phyloP scores from a whole-genome alignment of 208 protist genomes.

The Herpetomonas samuelpessoai region DNA sequence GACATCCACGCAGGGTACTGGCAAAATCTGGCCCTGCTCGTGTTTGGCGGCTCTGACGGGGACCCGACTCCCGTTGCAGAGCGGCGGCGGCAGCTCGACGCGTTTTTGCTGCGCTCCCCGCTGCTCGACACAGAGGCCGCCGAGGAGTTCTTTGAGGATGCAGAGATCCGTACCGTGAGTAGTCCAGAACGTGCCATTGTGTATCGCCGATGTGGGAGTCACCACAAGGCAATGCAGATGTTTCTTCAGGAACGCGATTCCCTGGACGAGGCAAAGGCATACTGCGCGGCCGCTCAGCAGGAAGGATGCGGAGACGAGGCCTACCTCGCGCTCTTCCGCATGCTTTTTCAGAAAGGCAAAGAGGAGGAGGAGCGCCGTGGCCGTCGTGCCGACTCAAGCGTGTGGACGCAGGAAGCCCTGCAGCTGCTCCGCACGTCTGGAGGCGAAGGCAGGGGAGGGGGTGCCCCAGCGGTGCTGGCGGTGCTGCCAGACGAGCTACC shows the following conservation, averaged over 20 bases:
- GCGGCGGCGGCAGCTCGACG: conserved; percentile 22
- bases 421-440: conserved; percentile 32
- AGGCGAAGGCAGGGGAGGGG: not conserved
- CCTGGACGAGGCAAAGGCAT: conserved; percentile 42
- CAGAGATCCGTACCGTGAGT: conserved; percentile 19
- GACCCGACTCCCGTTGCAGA: not conserved
- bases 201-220: conserved; percentile 46
- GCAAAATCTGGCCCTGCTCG: conserved; percentile 22
- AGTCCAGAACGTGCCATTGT: conserved; percentile 54
- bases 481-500: conserved; percentile 62
- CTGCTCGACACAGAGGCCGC: conserved; percentile 28
- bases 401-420: conserved; percentile 38
- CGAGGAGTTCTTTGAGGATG: conserved; percentile 34
- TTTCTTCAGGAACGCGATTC: conserved; percentile 42
- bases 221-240: conserved; percentile 60
- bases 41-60: conserved; percentile 10
- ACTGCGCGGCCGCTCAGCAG: conserved; percentile 32
- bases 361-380: not conserved
- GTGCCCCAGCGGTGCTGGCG: conserved; percentile 26
- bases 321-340: conserved; percentile 32
- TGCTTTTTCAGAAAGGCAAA: conserved; percentile 23
- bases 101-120: conserved; percentile 41
- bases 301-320: conserved; percentile 36
- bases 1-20: conserved; percentile 35
- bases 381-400: conserved; percentile 4